Conservation (phyloP, 2,329 filamentous ascomycete species). For the Fusarium proliferatum region DNA sequence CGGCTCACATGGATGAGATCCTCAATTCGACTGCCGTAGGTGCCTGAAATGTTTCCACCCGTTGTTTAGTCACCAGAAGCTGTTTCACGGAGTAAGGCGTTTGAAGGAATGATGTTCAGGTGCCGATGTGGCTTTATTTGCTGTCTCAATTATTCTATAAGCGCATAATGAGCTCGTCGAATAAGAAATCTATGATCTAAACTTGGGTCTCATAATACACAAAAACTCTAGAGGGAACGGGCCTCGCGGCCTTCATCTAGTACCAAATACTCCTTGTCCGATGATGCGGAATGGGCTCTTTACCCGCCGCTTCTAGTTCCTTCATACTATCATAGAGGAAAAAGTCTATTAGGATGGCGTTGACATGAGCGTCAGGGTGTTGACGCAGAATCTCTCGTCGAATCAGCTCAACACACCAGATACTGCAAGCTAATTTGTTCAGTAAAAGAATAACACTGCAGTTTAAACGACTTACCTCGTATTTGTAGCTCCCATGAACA, state of each 20-base stretch:
- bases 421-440: conserved; percentile 76
- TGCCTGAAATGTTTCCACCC: conserved; percentile 37
- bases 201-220: conserved; percentile 9
- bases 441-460: conserved; percentile 1
- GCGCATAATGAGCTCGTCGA: conserved; percentile 10
- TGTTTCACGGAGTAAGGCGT: conserved; percentile 39
- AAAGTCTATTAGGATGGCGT: conserved; percentile 96
- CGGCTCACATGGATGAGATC: conserved; percentile 79
- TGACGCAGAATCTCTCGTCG: conserved; percentile 79
- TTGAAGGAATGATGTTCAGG: conserved; percentile 23
- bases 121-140: conserved; percentile 36
- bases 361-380: conserved; percentile 78
- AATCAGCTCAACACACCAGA: conserved; percentile 95
- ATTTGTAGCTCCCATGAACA: conserved; percentile 87
- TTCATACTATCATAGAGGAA: conserved; percentile 97
- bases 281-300: conserved; percentile 77
- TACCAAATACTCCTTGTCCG: conserved; percentile 96
- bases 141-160: conserved; percentile 29
- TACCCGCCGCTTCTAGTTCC: conserved; percentile 74
- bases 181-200: conserved; percentile 34
- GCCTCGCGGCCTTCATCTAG: conserved; percentile 53
- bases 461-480: conserved; percentile 65
- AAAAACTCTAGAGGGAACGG: conserved; percentile 10
- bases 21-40: conserved; percentile 62
- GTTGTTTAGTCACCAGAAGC: conserved; percentile 10